Conservation (phyloP, 1,284 basidiomycete species). For the Malassezia japonica region DNA sequence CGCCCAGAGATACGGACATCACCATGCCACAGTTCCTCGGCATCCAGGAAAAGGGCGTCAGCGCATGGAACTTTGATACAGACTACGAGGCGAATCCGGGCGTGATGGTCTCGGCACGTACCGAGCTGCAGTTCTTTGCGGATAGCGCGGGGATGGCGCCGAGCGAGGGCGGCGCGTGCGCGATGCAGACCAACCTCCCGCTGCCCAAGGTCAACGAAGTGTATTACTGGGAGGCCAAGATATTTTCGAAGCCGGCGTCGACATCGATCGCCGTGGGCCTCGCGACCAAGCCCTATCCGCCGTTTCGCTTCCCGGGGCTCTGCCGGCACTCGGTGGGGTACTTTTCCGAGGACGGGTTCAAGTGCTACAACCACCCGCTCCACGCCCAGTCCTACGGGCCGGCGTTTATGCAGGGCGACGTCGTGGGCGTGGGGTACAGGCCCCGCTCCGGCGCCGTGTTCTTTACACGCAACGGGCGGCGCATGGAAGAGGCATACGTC, state of each 20-base stretch:
- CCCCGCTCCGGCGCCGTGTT: conserved; percentile 46
- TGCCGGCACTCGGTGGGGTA: conserved; percentile 89
- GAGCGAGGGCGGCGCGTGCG: conserved; percentile 44
- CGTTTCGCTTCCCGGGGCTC: conserved; percentile 55
- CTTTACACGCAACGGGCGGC: conserved; percentile 46
- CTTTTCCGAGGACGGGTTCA: conserved; percentile 83
- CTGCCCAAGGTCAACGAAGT: conserved; percentile 48
- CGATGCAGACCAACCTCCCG: conserved; percentile 45
- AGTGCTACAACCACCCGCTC: conserved; percentile 94
- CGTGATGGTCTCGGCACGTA: conserved; percentile 43
- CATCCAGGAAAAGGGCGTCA: conserved; percentile 48
- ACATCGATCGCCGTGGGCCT: conserved; percentile 42
- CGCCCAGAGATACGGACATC: conserved; percentile 40
- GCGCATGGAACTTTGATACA: conserved; percentile 46
- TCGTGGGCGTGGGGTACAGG: conserved; percentile 45
- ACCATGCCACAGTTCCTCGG: conserved; percentile 45
- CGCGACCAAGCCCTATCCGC: conserved; percentile 45
- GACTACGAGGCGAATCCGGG: conserved; percentile 46
- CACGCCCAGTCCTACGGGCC: conserved; percentile 76
- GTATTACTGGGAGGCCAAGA: conserved; percentile 49
- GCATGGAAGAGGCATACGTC: conserved; percentile 43
- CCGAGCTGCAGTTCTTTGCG: conserved; percentile 46
- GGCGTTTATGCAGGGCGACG: conserved; percentile 67
- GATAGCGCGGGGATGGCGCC: conserved; percentile 46
- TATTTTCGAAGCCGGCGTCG: conserved; percentile 44